These are phyloP conservation scores for Arachis hypogaea DNA, from an alignment of 306 rosid species.

Conservation along the genomic window DNA sequence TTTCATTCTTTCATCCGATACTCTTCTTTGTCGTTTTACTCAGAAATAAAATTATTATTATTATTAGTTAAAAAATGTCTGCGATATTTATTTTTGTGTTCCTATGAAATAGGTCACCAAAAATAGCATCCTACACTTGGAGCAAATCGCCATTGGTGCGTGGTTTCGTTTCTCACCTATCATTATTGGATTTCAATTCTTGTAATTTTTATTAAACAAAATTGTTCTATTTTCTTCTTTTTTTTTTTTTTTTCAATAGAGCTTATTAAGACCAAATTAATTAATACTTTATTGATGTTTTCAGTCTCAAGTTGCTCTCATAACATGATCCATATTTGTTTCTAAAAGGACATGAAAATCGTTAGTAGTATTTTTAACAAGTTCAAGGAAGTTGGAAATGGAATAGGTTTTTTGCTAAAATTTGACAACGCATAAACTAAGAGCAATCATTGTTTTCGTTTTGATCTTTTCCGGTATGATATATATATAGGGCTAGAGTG, in stretches of 20 bases:
- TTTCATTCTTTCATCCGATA: slow-evolving; percentile 5
- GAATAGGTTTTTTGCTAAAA: too few relatives aligned
- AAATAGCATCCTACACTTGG: not conserved
- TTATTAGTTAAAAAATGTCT: not conserved
- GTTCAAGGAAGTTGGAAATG: too few relatives aligned
- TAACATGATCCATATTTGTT: not conserved
- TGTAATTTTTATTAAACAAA: not conserved
- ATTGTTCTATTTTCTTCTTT: not conserved
- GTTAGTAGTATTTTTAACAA: not conserved
- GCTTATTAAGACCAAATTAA: not conserved
- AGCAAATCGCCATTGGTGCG: not conserved
- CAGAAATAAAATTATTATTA: not conserved
- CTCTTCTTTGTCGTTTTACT: slow-evolving; percentile 26
- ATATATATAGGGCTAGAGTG: not conserved
- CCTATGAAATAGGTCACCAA: not conserved
- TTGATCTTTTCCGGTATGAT: too few relatives aligned
- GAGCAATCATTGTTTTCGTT: not conserved
- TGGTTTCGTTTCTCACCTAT: not conserved
- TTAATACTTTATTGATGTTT: not conserved
- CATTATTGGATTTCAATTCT: not conserved
- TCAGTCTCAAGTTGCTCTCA: not conserved
- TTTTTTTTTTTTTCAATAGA: too few relatives aligned
- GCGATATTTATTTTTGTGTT: slow-evolving; percentile 11
- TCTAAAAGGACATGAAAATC: not conserved
- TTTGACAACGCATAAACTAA: too few relatives aligned